Percentiles rank a stretch among this genome's conserved stretches.
Conservation (phyloP, 176 grass and related monocot genomes). For the Zizania latifolia region DNA sequence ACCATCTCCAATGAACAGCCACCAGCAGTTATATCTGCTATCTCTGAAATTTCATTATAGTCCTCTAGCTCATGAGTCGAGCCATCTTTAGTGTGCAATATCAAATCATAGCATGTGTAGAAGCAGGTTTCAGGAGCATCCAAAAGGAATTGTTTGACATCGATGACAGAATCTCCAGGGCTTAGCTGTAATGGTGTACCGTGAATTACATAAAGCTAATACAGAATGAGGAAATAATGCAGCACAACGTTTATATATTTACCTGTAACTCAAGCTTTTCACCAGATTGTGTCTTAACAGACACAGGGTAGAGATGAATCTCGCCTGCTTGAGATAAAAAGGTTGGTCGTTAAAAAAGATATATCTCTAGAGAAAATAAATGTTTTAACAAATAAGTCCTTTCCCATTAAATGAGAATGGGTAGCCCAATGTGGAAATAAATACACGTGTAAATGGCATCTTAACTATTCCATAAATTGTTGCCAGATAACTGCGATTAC, state of each 20-base stretch:
- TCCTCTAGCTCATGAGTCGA: conserved; percentile 82
- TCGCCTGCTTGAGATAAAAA: conserved; percentile 56
- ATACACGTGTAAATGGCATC: neutral
- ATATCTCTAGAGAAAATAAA: neutral
- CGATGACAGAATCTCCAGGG: conserved; percentile 90
- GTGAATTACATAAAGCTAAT: neutral
- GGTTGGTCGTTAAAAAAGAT: neutral
- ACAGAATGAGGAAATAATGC: neutral
- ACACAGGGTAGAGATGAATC: conserved; percentile 72
- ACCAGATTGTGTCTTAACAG: conserved; percentile 74
- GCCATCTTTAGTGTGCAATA: conserved; percentile 80
- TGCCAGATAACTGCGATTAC: no score
- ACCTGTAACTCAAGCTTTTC: conserved; percentile 98
- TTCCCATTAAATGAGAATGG: neutral
- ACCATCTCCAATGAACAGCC: conserved; percentile 92
- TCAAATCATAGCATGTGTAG: conserved; percentile 90
- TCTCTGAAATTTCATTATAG: conserved; percentile 95
- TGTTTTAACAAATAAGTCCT: no score
- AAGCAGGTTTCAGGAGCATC: conserved; percentile 98
- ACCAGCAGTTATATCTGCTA: conserved; percentile 82
- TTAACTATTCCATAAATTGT: neutral
- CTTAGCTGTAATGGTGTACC: conserved; percentile 60
- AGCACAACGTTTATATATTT: conserved; percentile 9
- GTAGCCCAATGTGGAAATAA: neutral
- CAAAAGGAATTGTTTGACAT: conserved; percentile 93